Evolutionary conservation across 2,329 filamentous ascomycete species (phyloP), one percentile per base, ranked within the genome.

Genomic region (Stagonosporopsis chrysanthemi): DNA sequence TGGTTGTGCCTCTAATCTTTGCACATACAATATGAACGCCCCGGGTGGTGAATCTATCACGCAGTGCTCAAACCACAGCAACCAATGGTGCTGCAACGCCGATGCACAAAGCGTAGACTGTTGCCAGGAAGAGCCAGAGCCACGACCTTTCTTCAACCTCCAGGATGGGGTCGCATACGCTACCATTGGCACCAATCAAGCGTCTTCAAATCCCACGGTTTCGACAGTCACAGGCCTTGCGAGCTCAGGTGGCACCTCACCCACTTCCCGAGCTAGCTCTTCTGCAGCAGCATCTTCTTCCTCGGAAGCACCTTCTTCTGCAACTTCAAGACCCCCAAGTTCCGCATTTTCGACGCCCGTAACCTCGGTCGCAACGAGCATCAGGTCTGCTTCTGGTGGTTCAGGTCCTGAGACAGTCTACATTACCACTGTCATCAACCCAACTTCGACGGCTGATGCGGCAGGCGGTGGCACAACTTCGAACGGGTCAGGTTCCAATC

Each of bases 81-180:
- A 74, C 46, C 57, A 75, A 40, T 76, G 72, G 72, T 76, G 74
- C 54, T 76, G 74, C 59, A 70, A 76, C 43, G 73, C 56, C 36
- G 69, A 76, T 47, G 40, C 41, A 11, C 38, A 35, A 5, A 22
- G 68, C 38, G 70, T 75, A 1, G 52, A 76, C 6, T 76, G 74
- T 51, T 76, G 74, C 49, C 47, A 71, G n/a, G 69, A 71, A 26
- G 60, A 56, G 2, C 73, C 73, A 1, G 46, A 60, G 15, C 66
- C 71, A 33, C 65, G 72, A 15, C 71, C 71, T 0, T 76, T 75
- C 61, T 75, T 75, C 57, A 58, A 58, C 9, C 69, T 76, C 1
- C 62, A 66, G 19, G 60, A 73, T 6, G 72, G 72, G n/a, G 56
- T 53, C 7, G 64, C 66, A 9, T 76, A 74, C 43, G 73, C 72